Conservation (phyloP, 2,329 filamentous ascomycete genomes). For the Colletotrichum orbiculare region DNA sequence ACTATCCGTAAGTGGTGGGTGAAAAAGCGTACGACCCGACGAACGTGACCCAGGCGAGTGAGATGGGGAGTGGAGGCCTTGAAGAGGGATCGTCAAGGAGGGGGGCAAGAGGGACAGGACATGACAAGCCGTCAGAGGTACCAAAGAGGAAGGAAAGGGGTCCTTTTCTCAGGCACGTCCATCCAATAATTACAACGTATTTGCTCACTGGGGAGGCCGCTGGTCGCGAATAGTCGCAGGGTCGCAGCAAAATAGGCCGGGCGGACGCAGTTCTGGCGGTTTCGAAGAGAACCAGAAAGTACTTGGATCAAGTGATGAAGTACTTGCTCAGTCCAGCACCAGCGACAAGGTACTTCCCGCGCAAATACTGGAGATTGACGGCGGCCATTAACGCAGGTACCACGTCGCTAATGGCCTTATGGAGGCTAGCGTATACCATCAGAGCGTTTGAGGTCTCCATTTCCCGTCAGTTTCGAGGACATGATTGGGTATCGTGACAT, state of each 20-base stretch:
- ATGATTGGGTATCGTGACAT: slow-evolving; percentile 24
- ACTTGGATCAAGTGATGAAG: too few relatives aligned
- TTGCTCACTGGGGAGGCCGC: not conserved
- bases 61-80: slow-evolving; percentile 32
- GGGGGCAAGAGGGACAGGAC: slow-evolving; percentile 11
- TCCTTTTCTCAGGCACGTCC: not conserved
- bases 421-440: slow-evolving; percentile 21
- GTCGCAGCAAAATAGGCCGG: slow-evolving; percentile 11
- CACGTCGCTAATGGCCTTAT: not conserved
- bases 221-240: too few relatives aligned
- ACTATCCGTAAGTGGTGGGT: not conserved
- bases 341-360: too few relatives aligned
- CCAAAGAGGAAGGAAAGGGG: slow-evolving; percentile 15
- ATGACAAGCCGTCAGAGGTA: slow-evolving; percentile 4
- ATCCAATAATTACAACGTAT: slow-evolving; percentile 14
- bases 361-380: slow-evolving; percentile 9
- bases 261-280: slow-evolving; percentile 27
- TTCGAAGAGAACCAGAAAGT: slow-evolving; percentile 14
- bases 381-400: slow-evolving; percentile 33
- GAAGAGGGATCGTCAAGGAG: slow-evolving; percentile 32
- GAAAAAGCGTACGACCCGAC: slow-evolving; percentile 7
- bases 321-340: too few relatives aligned
- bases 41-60: slow-evolving; percentile 9
- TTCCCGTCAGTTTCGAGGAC: not conserved
- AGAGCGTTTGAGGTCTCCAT: slow-evolving; percentile 33